A percentile compares a stretch with the other conserved stretches of the same genome.
Evolutionary conservation across 148 eudicot species (phyloP).

Genomic region (Rhododendron williamsianum): DNA sequence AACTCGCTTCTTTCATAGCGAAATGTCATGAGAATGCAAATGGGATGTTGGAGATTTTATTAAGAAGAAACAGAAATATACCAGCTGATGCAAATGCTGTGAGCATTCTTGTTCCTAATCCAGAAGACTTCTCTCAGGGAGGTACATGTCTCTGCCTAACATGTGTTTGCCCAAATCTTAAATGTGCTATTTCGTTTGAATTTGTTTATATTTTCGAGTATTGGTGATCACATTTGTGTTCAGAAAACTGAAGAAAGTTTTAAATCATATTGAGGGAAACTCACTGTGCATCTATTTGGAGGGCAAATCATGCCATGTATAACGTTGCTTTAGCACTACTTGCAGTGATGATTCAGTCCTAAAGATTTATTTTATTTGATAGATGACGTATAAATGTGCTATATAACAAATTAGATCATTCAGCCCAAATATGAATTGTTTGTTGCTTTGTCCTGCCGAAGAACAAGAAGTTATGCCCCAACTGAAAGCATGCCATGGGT

Average conservation of each 20-base stretch:
- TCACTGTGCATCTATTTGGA: neutral
- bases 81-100: conserved; percentile 78
- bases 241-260: neutral
- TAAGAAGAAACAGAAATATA: conserved; percentile 65
- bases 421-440: neutral
- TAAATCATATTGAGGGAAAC: neutral
- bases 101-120: conserved; percentile 61
- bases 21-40: conserved; percentile 38
- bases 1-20: conserved; percentile 61
- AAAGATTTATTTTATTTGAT: neutral
- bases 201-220: neutral
- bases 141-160: conserved; percentile 32
- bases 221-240: neutral
- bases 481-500: neutral
- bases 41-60: conserved; percentile 53
- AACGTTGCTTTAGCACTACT: neutral
- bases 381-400: neutral
- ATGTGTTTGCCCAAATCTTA: neutral
- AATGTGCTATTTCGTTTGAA: neutral
- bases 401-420: neutral
- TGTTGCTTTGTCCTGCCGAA: neutral
- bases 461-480: neutral
- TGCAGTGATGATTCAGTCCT: neutral
- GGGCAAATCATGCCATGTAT: neutral
- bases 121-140: conserved; percentile 30